phyloP scores from a whole-genome alignment of 345 rosid genomes.

The Ricinus communis region DNA sequence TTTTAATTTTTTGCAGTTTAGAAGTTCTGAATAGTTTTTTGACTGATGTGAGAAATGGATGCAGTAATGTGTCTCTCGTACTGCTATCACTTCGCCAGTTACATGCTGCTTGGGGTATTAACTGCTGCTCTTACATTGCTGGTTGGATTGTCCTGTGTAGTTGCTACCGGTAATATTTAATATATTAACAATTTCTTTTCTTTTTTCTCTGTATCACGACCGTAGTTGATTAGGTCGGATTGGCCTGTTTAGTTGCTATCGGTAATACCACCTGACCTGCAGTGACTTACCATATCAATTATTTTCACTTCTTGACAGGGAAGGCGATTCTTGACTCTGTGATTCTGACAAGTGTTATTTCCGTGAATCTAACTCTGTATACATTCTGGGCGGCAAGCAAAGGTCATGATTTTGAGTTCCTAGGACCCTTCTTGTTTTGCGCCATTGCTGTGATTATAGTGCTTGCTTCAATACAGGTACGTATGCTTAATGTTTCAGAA shows the following conservation, averaged over 20 bases:
- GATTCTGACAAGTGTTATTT: conserved; percentile 64
- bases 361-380: conserved; percentile 66
- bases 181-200: too few species aligned
- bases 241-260: conserved; percentile 40
- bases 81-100: conserved; percentile 74
- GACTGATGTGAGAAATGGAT: background rate
- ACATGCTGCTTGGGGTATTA: conserved; percentile 64
- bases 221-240: too few species aligned
- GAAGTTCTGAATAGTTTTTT: background rate
- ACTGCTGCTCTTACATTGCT: conserved; percentile 65
- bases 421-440: conserved; percentile 84
- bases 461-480: conserved; percentile 68
- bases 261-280: too few species aligned
- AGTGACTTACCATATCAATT: too few species aligned
- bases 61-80: conserved; percentile 77
- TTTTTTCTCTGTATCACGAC: too few species aligned
- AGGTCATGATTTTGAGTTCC: conserved; percentile 81
- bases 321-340: conserved; percentile 67
- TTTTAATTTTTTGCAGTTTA: background rate
- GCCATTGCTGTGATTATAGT: conserved; percentile 54
- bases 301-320: conserved; percentile 39
- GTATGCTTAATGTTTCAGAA: background rate
- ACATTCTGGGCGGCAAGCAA: conserved; percentile 94
- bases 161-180: conserved; percentile 56
- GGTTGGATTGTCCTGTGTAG: conserved; percentile 77